phyloP scores from a whole-genome alignment of 345 rosid species.

The Zanthoxylum bungeanum region DNA sequence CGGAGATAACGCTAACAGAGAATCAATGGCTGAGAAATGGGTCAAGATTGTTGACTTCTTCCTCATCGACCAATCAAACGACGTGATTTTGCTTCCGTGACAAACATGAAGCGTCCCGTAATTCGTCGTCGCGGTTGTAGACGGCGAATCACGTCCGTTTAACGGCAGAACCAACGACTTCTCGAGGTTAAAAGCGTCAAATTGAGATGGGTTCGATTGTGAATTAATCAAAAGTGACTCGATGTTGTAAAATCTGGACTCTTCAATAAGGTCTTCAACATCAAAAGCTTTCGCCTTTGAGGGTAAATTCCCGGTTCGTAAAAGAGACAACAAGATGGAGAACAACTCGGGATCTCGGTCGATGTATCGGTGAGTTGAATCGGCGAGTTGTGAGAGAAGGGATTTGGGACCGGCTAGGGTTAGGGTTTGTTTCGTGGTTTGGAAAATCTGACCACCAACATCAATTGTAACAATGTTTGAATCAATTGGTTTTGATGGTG shows the following conservation, averaged over 20 bases:
- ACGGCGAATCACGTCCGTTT: constrained; percentile 74
- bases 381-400: constrained; percentile 47
- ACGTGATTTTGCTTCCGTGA: constrained; percentile 87
- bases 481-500: constrained; percentile 5
- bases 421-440: constrained; percentile 76
- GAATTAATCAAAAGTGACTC: constrained; percentile 57
- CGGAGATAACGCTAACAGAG: constrained; percentile 61
- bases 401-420: constrained; percentile 62
- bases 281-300: constrained; percentile 62
- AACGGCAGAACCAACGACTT: constrained; percentile 46
- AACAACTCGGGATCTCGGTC: constrained; percentile 90
- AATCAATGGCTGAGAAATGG: constrained; percentile 81
- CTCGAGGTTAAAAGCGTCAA: constrained; percentile 75
- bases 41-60: constrained; percentile 72
- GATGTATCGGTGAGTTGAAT: constrained; percentile 51
- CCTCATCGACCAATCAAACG: constrained; percentile 82
- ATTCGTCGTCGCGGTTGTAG: constrained; percentile 54
- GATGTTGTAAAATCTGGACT: constrained; percentile 67
- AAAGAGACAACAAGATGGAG: constrained; percentile 67
- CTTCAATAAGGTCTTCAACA: constrained; percentile 69
- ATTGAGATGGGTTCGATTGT: constrained; percentile 58
- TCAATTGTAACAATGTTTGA: constrained; percentile 50
- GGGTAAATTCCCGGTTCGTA: constrained; percentile 78
- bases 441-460: constrained; percentile 82
- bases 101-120: constrained; percentile 70